Evolutionary conservation across 2,329 filamentous ascomycete genomes (phyloP), one percentile per base, ranked within the genome.

Genomic region (Colletotrichum limetticola): DNA sequence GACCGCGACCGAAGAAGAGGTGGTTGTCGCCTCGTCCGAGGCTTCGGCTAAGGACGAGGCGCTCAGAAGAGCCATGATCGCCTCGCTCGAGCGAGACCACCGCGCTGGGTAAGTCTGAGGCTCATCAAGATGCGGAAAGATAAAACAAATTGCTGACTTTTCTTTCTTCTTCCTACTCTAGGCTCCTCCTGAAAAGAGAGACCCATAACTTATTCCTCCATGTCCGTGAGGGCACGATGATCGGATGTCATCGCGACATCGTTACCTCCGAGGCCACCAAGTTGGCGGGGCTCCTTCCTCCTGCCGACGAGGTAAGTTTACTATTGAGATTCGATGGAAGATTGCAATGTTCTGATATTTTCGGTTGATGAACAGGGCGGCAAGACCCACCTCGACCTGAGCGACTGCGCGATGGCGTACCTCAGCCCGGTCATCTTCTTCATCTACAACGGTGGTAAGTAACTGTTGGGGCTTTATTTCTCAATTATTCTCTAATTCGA

Each of bases 231-330:
- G 56, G 46, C 22, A 35, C 24, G 4, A 22, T 22, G 7, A n/a
- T 60, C 11, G 16, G 22, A 9, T 53, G 26, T 9, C 82, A 84
- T 71, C 82, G 82, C 52, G 77, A 80, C 49, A 77, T 84, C 61
- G 72, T 84, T 28, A 72, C 75, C 53, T 72, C 77, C 4, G 76
- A 82, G 28, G 83, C 83, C 6, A 77, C 74, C 6, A 83, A 79
- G 78, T 80, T 84, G 61, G 77, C 78, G 5, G 76, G 80, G n/a
- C 75, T 78, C 24, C 76, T 84, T 8, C 80, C 80, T 42, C 77
- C 78, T 3, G 74, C 78, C 35, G 77, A 76, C 35, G 56, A 72
- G 56, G 80, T 83, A 75, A 74, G 77, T 9, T 24, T 30, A 3
- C 3, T 6, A 9, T 16, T 11, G 5, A 7, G 28, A 11, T 24